Evolutionary conservation across 148 eudicot species (phyloP).

Genomic region (Rhododendron griersonianum): DNA sequence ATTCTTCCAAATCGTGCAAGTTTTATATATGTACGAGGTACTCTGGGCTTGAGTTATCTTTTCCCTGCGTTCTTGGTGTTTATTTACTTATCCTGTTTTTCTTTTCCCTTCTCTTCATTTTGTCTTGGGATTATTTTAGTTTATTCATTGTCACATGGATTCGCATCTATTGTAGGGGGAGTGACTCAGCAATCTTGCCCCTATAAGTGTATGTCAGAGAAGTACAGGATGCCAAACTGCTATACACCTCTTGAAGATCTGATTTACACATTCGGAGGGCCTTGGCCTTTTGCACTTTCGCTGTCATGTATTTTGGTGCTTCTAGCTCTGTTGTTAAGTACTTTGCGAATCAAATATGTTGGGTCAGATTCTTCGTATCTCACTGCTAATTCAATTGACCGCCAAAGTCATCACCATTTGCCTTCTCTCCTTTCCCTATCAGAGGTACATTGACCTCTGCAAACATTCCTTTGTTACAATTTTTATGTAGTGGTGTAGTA

Average conservation of each 20-base stretch:
- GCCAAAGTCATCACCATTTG: slow-evolving; percentile 41
- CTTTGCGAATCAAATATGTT: slow-evolving; percentile 53
- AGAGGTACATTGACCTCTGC: slow-evolving; percentile 39
- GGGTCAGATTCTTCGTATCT: slow-evolving; percentile 43
- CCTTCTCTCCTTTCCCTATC: slow-evolving; percentile 80
- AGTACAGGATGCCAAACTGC: slow-evolving; percentile 80
- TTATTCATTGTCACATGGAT: slow-evolving; percentile 10
- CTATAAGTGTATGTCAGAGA: slow-evolving; percentile 70
- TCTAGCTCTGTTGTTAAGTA: slow-evolving; percentile 48
- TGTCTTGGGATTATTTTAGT: neutral
- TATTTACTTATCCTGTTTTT: neutral
- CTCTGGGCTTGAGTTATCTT: neutral
- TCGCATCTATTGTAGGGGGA: slow-evolving; percentile 47
- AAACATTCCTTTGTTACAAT: slow-evolving; percentile 4
- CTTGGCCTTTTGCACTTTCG: slow-evolving; percentile 64
- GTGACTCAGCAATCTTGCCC: slow-evolving; percentile 62
- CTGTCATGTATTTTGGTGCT: slow-evolving; percentile 38
- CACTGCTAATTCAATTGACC: slow-evolving; percentile 39
- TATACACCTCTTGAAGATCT: slow-evolving; percentile 84
- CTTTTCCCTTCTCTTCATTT: neutral
- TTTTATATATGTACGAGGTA: slow-evolving; percentile 68
- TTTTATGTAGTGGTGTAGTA: neutral
- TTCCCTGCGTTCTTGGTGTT: neutral
- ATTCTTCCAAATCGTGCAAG: slow-evolving; percentile 66
- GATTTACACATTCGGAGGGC: slow-evolving; percentile 78